phyloP scores from a whole-genome alignment of 192 early-diverging fungal genomes.

The Chytriomyces sp. region DNA sequence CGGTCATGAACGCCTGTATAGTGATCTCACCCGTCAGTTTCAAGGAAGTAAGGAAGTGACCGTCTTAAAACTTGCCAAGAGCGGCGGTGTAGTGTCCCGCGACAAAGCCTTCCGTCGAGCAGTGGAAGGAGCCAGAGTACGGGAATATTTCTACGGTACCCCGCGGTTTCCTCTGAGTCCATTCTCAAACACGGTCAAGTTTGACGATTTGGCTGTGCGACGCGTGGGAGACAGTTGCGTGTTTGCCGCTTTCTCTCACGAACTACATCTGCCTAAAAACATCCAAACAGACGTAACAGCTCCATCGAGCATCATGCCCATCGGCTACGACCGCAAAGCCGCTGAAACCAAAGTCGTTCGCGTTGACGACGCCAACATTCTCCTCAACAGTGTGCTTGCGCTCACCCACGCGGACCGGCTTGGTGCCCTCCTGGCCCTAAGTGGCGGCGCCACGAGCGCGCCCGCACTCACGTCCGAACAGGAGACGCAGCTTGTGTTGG shows the following conservation, averaged over 20 bases:
- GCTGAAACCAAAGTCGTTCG: conserved; percentile 79
- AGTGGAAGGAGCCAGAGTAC: conserved; percentile 71
- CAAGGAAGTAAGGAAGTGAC: conserved; percentile 52
- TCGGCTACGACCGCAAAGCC: conserved; percentile 78
- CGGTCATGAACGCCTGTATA: conserved; percentile 92
- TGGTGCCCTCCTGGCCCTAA: conserved; percentile 38
- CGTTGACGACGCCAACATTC: conserved; percentile 77
- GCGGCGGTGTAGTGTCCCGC: conserved; percentile 92
- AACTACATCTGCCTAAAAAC: neutral
- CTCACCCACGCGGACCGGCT: conserved; percentile 68
- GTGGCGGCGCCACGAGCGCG: conserved; percentile 41
- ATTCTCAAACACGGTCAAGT: conserved; percentile 79
- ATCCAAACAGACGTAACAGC: conserved; percentile 64
- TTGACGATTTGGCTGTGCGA: conserved; percentile 75
- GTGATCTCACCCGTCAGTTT: conserved; percentile 68
- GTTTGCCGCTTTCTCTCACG: conserved; percentile 17
- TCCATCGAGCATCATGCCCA: conserved; percentile 87
- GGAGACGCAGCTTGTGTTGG: conserved; percentile 57
- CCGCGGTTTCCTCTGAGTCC: conserved; percentile 73
- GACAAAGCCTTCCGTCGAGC: conserved; percentile 72
- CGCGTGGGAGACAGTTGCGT: conserved; percentile 71
- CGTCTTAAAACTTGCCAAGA: conserved; percentile 87
- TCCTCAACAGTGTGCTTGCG: conserved; percentile 85
- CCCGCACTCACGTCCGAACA: conserved; percentile 48
- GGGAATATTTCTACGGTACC: conserved; percentile 96